These are phyloP conservation scores for Saturnispora gosingensis DNA, from an alignment of 805 yeast genomes.

Conservation along the genomic window DNA sequence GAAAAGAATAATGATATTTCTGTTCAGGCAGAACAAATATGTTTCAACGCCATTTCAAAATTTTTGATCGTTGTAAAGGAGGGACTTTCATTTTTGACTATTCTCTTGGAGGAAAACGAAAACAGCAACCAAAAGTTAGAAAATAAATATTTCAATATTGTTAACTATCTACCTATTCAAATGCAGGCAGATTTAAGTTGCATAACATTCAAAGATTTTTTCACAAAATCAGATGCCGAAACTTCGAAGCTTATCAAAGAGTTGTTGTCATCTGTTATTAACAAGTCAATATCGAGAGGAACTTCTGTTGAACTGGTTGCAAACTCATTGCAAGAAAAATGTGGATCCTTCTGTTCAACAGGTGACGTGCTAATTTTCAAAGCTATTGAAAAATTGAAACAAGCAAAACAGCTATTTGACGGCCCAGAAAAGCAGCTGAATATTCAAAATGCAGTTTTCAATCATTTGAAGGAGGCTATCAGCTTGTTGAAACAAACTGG, in stretches of 20 bases:
- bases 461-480: conserved; percentile 63
- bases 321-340: conserved; percentile 76
- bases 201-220: conserved; percentile 64
- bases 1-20: conserved; percentile 50
- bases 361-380: conserved; percentile 89
- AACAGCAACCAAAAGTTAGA: conserved; percentile 7
- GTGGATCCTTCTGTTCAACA: conserved; percentile 91
- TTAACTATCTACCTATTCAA: conserved; percentile 59
- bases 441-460: conserved; percentile 25
- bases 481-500: conserved; percentile 70
- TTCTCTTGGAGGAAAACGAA: conserved; percentile 60
- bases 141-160: conserved; percentile 47
- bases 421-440: conserved; percentile 65
- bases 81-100: conserved; percentile 79
- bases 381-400: conserved; percentile 84
- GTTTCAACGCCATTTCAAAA: conserved; percentile 67
- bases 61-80: conserved; percentile 75
- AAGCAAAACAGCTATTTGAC: conserved; percentile 67
- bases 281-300: conserved; percentile 83
- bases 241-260: conserved; percentile 70
- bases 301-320: conserved; percentile 88
- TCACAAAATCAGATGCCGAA: conserved; percentile 52
- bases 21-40: conserved; percentile 84
- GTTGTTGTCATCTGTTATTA: conserved; percentile 78
- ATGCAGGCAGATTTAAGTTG: conserved; percentile 59